A percentile compares a stretch with the other conserved stretches of the same genome.
Evolutionary conservation across 371 early-diverging fungal genomes (phyloP).

Genomic region (Mucor irregularis): DNA sequence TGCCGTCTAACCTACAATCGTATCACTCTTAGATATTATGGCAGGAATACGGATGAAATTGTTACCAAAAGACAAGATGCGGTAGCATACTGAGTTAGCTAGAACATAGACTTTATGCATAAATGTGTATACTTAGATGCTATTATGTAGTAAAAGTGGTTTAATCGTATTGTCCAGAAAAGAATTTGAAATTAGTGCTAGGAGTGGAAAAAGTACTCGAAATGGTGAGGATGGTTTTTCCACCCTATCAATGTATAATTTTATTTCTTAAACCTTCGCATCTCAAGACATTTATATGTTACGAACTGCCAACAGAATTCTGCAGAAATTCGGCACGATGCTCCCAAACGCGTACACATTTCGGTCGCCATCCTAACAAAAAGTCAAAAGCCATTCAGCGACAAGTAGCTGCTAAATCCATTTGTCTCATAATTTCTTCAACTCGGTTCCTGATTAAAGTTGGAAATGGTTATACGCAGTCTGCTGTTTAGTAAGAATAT

Average conservation of each 20-base stretch:
- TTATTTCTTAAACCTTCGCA: too few relatives aligned
- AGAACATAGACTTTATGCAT: conserved; percentile 25
- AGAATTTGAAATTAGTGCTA: conserved; percentile 4
- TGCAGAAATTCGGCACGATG: too few relatives aligned
- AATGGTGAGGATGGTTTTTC: too few relatives aligned
- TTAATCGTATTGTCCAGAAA: conserved; percentile 17
- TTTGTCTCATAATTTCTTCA: conserved; percentile 6
- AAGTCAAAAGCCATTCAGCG: background rate
- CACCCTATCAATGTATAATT: too few relatives aligned
- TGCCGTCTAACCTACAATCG: conserved; percentile 21
- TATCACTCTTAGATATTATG: conserved; percentile 22
- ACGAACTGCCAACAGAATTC: too few relatives aligned
- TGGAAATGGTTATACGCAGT: conserved; percentile 7
- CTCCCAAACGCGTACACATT: too few relatives aligned
- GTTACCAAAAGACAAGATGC: conserved; percentile 22
- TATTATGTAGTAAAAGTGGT: conserved; percentile 6
- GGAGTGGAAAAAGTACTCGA: conserved; percentile 11
- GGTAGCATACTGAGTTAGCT: conserved; percentile 22
- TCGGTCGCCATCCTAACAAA: too few relatives aligned
- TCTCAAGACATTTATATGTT: too few relatives aligned
- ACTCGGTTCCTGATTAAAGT: conserved; percentile 5
- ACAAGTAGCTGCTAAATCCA: conserved; percentile 5
- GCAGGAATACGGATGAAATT: conserved; percentile 17
- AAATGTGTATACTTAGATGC: conserved; percentile 21
- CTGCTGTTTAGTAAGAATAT: conserved; percentile 5